Evolutionary conservation across 768 basidiomycete species (phyloP), one percentile per base, ranked within the genome.

Genomic region (Mycena albidolilacea): DNA sequence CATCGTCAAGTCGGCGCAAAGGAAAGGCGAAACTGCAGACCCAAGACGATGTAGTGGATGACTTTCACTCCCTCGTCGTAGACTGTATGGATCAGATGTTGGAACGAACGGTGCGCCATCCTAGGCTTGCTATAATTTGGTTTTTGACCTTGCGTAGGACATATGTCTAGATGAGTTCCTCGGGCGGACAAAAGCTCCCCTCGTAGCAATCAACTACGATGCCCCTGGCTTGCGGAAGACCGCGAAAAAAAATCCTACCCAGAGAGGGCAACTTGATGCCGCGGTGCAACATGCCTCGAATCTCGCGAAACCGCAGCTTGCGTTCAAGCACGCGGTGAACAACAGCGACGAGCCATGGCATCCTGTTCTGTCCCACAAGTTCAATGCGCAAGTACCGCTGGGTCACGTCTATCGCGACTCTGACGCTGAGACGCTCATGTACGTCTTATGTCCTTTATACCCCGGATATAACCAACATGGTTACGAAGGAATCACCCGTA

Each of bases 1-100:
- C 82, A 60, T 77, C 78, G 60, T 77, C 76, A 41, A 74, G 75
- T 39, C 83, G 82, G 62, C 82, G 83, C 38, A 91, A 91, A 80
- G 89, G 88, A 37, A 91, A 91, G 78, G 84, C 82, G 21, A 87
- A 85, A 76, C 77, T 93, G 64, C 85, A 87, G 67, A 89, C 85
- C 67, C 89, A 94, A 78, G 96, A 98, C 76, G 94, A 97, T 82
- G 88, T 97, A 4, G 82, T 95, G 41, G 97, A 98, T 80, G 90
- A 90, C 75, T 97, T 96, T 80, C 89, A 93, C 75, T 85, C 90
- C 19, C 81, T 90, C 23, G 87, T 97, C 2, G 92, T 95, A n/a
- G 95, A 96, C 78, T 85, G 90, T 0, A 89, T 97, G 87, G 97
- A 99, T 79, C 87, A 89, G 59, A 80, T 98, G 64, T 81, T 98